A percentile compares a stretch with the other conserved stretches of the same genome.
Evolutionary conservation across 2,329 filamentous ascomycete genomes (phyloP).

Genomic region (Fusarium poae): DNA sequence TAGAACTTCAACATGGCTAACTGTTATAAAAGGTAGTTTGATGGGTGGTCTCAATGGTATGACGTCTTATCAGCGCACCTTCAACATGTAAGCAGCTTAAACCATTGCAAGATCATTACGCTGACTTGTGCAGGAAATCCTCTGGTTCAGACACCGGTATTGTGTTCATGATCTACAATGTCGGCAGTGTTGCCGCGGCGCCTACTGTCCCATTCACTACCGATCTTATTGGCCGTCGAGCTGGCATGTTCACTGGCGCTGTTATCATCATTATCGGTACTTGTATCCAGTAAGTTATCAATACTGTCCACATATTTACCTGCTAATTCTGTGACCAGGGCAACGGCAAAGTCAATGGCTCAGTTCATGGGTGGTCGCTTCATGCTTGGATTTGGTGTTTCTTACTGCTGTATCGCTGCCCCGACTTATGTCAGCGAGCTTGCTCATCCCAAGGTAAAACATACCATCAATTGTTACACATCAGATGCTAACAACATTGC

Average conservation of each 20-base stretch:
- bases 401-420: slow-evolving; percentile 56
- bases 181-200: slow-evolving; percentile 58
- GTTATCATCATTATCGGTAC: slow-evolving; percentile 59
- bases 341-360: slow-evolving; percentile 50
- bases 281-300: slow-evolving; percentile 52
- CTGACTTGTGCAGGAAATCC: slow-evolving; percentile 16
- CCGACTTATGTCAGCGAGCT: slow-evolving; percentile 62
- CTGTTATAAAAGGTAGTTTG: slow-evolving; percentile 14
- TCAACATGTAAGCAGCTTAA: slow-evolving; percentile 25
- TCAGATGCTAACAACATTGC: neutral
- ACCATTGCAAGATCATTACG: rapidly evolving
- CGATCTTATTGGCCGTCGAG: slow-evolving; percentile 57
- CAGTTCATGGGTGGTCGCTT: slow-evolving; percentile 66
- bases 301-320: rapidly evolving
- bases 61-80: slow-evolving; percentile 43
- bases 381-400: slow-evolving; percentile 66
- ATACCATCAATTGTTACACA: rapidly evolving
- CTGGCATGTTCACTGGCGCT: slow-evolving; percentile 57
- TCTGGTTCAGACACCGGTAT: slow-evolving; percentile 40
- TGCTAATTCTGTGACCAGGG: slow-evolving; percentile 15
- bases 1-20: neutral
- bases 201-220: slow-evolving; percentile 58
- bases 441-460: slow-evolving; percentile 59
- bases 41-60: slow-evolving; percentile 49
- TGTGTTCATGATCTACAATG: slow-evolving; percentile 62